These are phyloP conservation scores for Plasmodium knowlesi DNA, from an alignment of 169 alveolate species.

Conservation along the genomic window DNA sequence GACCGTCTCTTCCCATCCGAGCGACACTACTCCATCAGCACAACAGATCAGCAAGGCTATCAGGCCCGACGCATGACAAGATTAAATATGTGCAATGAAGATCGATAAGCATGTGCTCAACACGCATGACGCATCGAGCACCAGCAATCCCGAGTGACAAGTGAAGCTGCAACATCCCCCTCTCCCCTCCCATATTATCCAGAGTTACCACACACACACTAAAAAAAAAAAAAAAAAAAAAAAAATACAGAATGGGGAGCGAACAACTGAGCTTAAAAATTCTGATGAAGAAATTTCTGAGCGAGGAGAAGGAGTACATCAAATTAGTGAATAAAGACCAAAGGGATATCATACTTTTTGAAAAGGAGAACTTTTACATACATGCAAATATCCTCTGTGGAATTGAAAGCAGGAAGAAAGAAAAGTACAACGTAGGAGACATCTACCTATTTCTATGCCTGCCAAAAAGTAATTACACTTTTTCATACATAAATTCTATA, in stretches of 20 bases:
- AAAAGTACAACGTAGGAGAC: constrained; percentile 59
- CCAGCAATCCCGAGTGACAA: not conserved
- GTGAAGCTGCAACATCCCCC: not conserved
- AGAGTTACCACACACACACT: not conserved
- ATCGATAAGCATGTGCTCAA: not conserved
- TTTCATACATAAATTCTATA: constrained; percentile 78
- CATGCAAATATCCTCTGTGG: constrained; percentile 62
- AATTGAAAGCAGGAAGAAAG: constrained; percentile 72
- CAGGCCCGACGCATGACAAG: not conserved
- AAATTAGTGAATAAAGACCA: constrained; percentile 32
- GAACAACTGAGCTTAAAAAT: constrained; percentile 42
- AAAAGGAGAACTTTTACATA: constrained; percentile 57
- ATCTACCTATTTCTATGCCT: constrained; percentile 59
- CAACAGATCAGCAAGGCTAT: not conserved
- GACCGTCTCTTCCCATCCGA: not conserved
- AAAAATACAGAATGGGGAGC: constrained; percentile 1
- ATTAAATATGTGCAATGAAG: not conserved
- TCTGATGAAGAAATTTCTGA: constrained; percentile 44
- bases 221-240: not conserved
- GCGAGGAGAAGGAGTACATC: constrained; percentile 54
- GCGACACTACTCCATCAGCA: not conserved
- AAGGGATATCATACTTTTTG: constrained; percentile 62
- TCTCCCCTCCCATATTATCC: not conserved
- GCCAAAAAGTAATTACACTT: constrained; percentile 80
- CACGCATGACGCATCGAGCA: not conserved